A percentile compares a stretch with the other conserved stretches of the same genome.
Evolutionary conservation across 345 rosid genomes (phyloP).

Genomic region (Hirschfeldia incana): DNA sequence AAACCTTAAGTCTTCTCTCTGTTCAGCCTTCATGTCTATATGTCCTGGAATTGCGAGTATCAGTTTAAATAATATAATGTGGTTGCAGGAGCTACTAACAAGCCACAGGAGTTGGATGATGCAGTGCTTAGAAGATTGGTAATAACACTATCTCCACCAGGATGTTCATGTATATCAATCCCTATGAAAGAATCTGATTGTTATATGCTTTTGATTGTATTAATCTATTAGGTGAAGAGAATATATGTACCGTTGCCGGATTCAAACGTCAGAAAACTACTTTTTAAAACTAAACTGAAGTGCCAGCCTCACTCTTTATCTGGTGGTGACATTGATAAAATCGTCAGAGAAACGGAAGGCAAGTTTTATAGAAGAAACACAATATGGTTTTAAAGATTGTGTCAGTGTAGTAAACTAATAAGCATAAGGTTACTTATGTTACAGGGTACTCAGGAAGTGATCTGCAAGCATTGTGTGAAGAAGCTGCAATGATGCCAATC

Average conservation of each 20-base stretch:
- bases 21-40: no score
- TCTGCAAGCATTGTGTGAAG: slow-evolving; percentile 96
- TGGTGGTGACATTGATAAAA: slow-evolving; percentile 70
- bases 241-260: slow-evolving; percentile 90
- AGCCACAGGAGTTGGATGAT: slow-evolving; percentile 97
- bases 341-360: slow-evolving; percentile 87
- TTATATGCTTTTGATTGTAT: not conserved
- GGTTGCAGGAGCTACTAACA: slow-evolving; percentile 89
- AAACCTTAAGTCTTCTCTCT: not conserved
- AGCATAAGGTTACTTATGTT: not conserved
- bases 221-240: slow-evolving; percentile 69
- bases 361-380: slow-evolving; percentile 19
- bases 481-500: slow-evolving; percentile 99
- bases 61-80: not conserved
- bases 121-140: slow-evolving; percentile 96
- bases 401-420: not conserved
- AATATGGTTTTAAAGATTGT: not conserved
- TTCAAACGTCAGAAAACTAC: slow-evolving; percentile 68
- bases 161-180: not conserved
- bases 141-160: slow-evolving; percentile 23
- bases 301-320: slow-evolving; percentile 80
- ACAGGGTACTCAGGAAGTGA: slow-evolving; percentile 98
- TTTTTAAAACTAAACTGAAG: slow-evolving; percentile 70
- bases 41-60: no score
- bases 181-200: not conserved